Conservation (phyloP, 2,329 filamentous ascomycete genomes). For the Diatrype stigma region DNA sequence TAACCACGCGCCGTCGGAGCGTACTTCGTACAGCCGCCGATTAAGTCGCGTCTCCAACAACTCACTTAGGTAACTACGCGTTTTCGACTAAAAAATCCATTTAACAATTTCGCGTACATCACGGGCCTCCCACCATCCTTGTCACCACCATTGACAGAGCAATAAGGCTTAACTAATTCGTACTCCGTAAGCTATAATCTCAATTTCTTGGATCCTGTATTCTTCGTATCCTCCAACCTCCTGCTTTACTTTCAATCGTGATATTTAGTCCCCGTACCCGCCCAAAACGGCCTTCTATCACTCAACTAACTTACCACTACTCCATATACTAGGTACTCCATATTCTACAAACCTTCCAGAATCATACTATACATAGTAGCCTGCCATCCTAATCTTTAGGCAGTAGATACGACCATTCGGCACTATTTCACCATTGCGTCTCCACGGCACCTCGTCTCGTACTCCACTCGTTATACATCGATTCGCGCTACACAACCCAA, state of each 20-base stretch:
- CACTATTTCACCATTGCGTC: neutral
- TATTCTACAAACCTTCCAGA: too few relatives aligned
- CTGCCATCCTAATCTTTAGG: neutral
- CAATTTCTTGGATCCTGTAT: too few relatives aligned
- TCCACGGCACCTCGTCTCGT: neutral
- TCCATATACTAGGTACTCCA: neutral
- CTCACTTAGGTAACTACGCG: neutral
- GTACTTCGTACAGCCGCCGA: neutral
- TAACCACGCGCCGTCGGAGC: too few relatives aligned
- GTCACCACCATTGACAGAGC: too few relatives aligned
- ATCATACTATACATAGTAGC: too few relatives aligned
- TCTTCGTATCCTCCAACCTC: neutral
- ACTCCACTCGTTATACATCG: conserved; percentile 6
- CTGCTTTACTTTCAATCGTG: neutral
- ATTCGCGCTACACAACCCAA: too few relatives aligned
- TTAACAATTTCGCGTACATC: too few relatives aligned
- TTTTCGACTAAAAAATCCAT: neutral
- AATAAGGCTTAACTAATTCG: too few relatives aligned
- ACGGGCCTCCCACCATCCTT: too few relatives aligned
- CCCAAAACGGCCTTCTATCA: neutral
- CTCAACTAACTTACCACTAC: neutral
- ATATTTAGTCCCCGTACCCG: neutral
- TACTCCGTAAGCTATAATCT: too few relatives aligned
- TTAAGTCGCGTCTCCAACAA: neutral
- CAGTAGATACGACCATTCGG: neutral